These are phyloP conservation scores for Trametes polyzona DNA, from an alignment of 1,284 basidiomycete genomes.

Conservation along the genomic window DNA sequence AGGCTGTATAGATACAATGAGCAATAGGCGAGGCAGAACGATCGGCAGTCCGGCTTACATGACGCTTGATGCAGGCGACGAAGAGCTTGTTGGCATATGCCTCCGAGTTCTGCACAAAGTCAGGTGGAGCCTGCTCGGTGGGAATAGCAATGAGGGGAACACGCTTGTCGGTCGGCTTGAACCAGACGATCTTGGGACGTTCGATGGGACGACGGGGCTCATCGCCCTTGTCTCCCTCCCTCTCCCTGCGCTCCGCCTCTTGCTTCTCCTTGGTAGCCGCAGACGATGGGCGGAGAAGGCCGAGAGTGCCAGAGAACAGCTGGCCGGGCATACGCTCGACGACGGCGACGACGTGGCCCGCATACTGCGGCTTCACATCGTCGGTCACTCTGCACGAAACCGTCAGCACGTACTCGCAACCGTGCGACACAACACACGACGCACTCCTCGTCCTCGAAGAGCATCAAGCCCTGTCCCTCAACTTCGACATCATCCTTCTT, in stretches of 20 bases:
- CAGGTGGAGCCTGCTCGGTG: constrained; percentile 96
- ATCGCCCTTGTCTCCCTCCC: constrained; percentile 89
- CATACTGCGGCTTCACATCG: constrained; percentile 93
- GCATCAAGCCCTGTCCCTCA: constrained; percentile 94
- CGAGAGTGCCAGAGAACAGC: constrained; percentile 96
- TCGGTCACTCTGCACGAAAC: constrained; percentile 79
- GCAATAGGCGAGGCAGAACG: constrained; percentile 15
- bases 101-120: constrained; percentile 96
- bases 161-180: constrained; percentile 99
- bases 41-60: constrained; percentile 52
- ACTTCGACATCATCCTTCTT: constrained; percentile 99
- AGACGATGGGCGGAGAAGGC: constrained; percentile 93
- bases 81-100: constrained; percentile 91
- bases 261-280: constrained; percentile 99
- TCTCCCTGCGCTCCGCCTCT: constrained; percentile 95
- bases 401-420: constrained; percentile 20
- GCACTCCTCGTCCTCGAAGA: constrained; percentile 97
- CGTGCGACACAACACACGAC: constrained; percentile 31
- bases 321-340: constrained; percentile 99
- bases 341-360: constrained; percentile 97
- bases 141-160: constrained; percentile 99
- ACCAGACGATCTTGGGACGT: constrained; percentile 99
- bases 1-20: constrained; percentile 49
- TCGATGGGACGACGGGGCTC: constrained; percentile 81
- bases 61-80: constrained; percentile 98